Base-by-base conservation (phyloP, 2,329 filamentous ascomycete species). In the Monosporascus sp. region DNA sequence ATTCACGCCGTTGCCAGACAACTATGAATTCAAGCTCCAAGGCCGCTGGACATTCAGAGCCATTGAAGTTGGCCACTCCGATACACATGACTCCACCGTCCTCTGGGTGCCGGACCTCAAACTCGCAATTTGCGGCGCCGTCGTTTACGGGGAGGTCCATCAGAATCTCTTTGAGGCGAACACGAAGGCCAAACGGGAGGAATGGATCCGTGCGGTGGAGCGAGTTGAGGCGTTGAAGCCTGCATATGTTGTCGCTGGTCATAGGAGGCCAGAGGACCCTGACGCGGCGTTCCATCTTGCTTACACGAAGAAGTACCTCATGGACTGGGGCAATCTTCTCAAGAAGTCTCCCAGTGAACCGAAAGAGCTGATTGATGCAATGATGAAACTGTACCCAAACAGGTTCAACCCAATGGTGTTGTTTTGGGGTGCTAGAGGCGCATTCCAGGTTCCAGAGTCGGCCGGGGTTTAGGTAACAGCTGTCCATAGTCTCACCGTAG, bases 101-200 rank as follows among this genome's bases (percentile, higher is more conserved):
- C 63, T 75, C 4, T 66, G 66, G 49, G 63, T 71, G 0, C 71
- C 72, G 0, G 58, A 62, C 14, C 48, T 75, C 1, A 54, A 53
- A 4, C 64, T 74, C 5, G 72, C 66, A 0, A 68, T 71, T 2
- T 64, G 63, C 0, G 72, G 73, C 1, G 72, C 75, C 53, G 66
- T 68, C 22, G 68, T 73, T 1, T 74, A 74, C 51, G 69, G 69
- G 0, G 60, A 70, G 24, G 62, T 65, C 5, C 67, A 72, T 47
- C 68, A 70, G 56, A 68, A 65, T 55, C 59, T 74, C 1, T 61
- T 56, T 3, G 71, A 73, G 48, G 63, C 66, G 0, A 67, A 65
- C 43, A 73, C 68, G 1, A 52, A 60, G 3, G 60, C 60, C 1
- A 64, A 65, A 51, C 58, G 70, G 1, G 51, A 59, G 8, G 60